Base-by-base conservation (phyloP, 139 green algal species). In the Coelastrella sp. region DNA sequence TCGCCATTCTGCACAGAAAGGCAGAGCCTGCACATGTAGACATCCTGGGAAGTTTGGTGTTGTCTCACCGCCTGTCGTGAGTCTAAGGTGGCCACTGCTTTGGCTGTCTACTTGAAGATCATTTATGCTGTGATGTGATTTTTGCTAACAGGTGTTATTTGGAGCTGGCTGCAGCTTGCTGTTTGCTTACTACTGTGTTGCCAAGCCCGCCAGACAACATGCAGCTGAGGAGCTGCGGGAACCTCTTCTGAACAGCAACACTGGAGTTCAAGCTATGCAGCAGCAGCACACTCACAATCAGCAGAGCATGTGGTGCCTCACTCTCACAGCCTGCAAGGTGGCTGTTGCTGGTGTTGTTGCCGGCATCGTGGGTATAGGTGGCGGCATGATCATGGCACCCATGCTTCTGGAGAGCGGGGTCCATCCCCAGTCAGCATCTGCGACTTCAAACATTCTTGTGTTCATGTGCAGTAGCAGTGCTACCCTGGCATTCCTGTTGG, bases 381-480 rank as follows among this genome's bases (percentile, higher is more conserved):
- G 78, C 23, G 78, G 78, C n/a, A 76, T 84, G 78, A 48, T 84
- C 37, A 84, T 84, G 78, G 78, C 60, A 13, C 78, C 78, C 23
- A 84, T 84, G 78, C n/a, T 84, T 40, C 60, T 84, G 27, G 78
- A 71, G 8, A 32, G 40, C 51, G 62, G 78, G 2, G 62, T 84
- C 13, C 78, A 84, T 35, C 78, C 78, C 5, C 25, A 40, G 40
- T 64, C 60, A 7, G 34, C 78, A 13, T 76, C 78, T 38, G 78
- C 78, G 1, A 84, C 78, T 0, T 59, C 32, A 53, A 84, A 84
- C 38, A 84, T 84, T 43, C 41, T 84, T 35, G 78, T 84, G 40
- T 84, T 84, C 78, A 60, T 84, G 23, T 50, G 40, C 78, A 66
- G 38, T 40, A 84, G 78, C 78, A 57, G 37, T 71, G 78, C 78